Evolutionary conservation across 1,284 basidiomycete species (phyloP).

Genomic region (Porodaedalea pini): DNA sequence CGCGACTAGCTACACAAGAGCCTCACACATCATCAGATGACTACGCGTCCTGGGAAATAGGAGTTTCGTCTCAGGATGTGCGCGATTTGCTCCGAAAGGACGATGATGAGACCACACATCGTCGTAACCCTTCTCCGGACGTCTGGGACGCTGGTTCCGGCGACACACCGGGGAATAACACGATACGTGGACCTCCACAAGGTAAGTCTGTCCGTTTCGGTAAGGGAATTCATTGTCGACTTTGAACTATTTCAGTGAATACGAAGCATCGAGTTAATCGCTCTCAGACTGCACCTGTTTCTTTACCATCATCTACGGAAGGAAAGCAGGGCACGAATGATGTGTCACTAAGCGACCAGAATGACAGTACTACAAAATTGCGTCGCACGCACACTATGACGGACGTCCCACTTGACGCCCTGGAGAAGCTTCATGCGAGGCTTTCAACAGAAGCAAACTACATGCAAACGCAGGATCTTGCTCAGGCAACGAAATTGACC

Average conservation of each 20-base stretch:
- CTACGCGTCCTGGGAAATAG: conserved; percentile 12
- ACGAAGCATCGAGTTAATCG: not conserved
- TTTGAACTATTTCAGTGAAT: too few species aligned
- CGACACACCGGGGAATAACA: not conserved
- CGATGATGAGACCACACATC: not conserved
- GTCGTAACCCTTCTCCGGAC: not conserved
- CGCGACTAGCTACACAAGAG: not conserved
- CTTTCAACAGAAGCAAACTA: not conserved
- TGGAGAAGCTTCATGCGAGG: conserved; percentile 8
- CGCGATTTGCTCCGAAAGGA: not conserved
- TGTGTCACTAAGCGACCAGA: not conserved
- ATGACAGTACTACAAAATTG: not conserved
- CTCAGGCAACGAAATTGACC: conserved; percentile 11
- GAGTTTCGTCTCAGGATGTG: conserved; percentile 11
- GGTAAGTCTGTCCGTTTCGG: too few species aligned
- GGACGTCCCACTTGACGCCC: conserved; percentile 4
- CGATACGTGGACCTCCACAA: too few species aligned
- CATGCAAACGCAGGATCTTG: conserved; percentile 18
- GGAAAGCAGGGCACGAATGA: not conserved
- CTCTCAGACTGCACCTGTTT: conserved; percentile 11
- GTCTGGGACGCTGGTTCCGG: not conserved
- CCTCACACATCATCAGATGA: not conserved
- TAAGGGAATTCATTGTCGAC: too few species aligned
- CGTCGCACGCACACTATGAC: conserved; percentile 3
- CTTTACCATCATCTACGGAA: not conserved